Conservation (phyloP, 768 basidiomycete genomes). For the Hemileccinum rubropunctum region DNA sequence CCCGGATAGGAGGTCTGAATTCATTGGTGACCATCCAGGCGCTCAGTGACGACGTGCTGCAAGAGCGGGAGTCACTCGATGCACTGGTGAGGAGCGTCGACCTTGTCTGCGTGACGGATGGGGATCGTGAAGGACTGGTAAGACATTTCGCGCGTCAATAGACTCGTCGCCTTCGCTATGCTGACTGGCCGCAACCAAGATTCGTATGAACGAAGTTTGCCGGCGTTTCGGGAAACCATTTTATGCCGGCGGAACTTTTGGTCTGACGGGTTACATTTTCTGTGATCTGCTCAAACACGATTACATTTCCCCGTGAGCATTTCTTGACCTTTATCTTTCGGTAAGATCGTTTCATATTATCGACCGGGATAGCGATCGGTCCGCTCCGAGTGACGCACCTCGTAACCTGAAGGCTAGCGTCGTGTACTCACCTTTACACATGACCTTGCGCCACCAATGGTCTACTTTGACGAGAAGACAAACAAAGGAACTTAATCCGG, state of each 20-base stretch:
- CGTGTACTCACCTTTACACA: conserved; percentile 61
- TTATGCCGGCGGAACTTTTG: conserved; percentile 91
- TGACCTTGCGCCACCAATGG: conserved; percentile 70
- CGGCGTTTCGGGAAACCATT: conserved; percentile 72
- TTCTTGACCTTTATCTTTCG: not conserved
- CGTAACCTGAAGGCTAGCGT: conserved; percentile 60
- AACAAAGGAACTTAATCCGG: conserved; percentile 83
- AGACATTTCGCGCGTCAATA: conserved; percentile 29
- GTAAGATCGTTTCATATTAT: conserved; percentile 10
- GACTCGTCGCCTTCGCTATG: not conserved
- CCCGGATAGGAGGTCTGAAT: conserved; percentile 86
- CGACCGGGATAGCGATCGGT: conserved; percentile 52
- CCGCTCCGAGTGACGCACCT: conserved; percentile 52
- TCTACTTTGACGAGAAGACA: conserved; percentile 64
- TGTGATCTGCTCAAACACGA: conserved; percentile 88
- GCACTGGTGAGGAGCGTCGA: conserved; percentile 65
- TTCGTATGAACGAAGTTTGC: conserved; percentile 77
- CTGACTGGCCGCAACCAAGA: conserved; percentile 41
- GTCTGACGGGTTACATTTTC: conserved; percentile 90
- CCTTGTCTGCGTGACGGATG: conserved; percentile 86
- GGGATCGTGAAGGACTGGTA: conserved; percentile 67
- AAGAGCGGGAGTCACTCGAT: conserved; percentile 54
- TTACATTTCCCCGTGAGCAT: conserved; percentile 76
- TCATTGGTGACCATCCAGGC: conserved; percentile 85
- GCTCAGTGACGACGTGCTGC: conserved; percentile 46